Evolutionary conservation across 768 basidiomycete genomes (phyloP).

Genomic region (Pisolithus orientalis): DNA sequence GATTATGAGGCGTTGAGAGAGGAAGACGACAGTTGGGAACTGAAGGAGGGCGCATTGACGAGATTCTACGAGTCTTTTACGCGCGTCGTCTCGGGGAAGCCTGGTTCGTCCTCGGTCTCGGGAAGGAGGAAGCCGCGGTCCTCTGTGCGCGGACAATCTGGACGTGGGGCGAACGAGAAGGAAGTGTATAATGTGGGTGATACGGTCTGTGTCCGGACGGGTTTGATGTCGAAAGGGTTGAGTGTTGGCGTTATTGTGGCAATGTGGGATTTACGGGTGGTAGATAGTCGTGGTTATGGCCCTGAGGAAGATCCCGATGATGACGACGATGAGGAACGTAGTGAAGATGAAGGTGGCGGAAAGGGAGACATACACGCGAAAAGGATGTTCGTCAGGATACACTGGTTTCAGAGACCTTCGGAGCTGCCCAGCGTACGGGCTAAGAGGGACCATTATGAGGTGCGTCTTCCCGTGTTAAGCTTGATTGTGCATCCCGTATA

Average conservation of each 20-base stretch:
- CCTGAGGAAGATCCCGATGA: too few species aligned
- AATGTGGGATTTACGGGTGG: constrained; percentile 51
- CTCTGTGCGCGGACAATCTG: constrained; percentile 4
- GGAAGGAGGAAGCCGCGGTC: too few species aligned
- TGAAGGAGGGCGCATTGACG: constrained; percentile 14
- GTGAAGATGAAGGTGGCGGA: background rate
- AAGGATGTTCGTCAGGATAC: constrained; percentile 54
- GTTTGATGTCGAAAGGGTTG: constrained; percentile 33
- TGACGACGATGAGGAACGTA: too few species aligned
- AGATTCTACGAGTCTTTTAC: constrained; percentile 25
- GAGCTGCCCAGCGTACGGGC: constrained; percentile 58
- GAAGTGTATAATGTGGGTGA: constrained; percentile 54
- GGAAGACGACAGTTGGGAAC: constrained; percentile 23
- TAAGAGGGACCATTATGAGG: constrained; percentile 54
- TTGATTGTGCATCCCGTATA: background rate
- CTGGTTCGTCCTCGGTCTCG: constrained; percentile 6
- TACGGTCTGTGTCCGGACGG: constrained; percentile 53
- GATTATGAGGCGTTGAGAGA: constrained; percentile 23
- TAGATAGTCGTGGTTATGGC: background rate
- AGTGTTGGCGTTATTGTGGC: constrained; percentile 67
- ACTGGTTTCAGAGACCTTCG: constrained; percentile 69
- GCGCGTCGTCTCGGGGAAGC: constrained; percentile 11
- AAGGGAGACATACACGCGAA: constrained; percentile 25
- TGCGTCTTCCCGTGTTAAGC: constrained; percentile 24
- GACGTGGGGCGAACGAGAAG: constrained; percentile 5